phyloP scores from a whole-genome alignment of 2,329 filamentous ascomycete species.

The Mollisiaceae sp. region DNA sequence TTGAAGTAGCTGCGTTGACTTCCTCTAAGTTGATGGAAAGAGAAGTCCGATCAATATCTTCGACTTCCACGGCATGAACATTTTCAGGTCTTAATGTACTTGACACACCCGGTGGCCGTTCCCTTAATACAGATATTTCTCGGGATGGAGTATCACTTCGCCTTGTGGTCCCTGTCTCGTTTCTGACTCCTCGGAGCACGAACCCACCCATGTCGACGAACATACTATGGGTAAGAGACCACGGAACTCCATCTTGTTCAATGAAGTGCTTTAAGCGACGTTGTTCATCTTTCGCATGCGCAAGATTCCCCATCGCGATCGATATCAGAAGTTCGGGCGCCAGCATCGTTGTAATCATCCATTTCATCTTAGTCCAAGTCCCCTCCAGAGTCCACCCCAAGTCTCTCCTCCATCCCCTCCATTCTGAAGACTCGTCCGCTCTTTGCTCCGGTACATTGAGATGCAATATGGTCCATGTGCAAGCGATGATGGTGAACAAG shows the following conservation, averaged over 20 bases:
- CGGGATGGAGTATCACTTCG: background rate
- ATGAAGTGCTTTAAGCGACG: background rate
- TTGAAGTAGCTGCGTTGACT: no score
- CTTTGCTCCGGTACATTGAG: conserved; percentile 32
- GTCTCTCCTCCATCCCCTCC: conserved; percentile 3
- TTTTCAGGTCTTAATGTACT: no score
- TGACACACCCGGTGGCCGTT: background rate
- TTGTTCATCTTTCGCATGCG: background rate
- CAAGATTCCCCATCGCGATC: background rate
- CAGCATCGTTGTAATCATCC: conserved; percentile 15
- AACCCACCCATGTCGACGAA: conserved; percentile 13
- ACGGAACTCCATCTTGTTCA: background rate
- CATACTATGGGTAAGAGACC: background rate
- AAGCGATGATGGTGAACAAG: conserved; percentile 29
- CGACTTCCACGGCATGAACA: no score
- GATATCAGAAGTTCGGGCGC: conserved; percentile 14
- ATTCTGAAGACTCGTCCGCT: background rate
- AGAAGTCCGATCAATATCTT: no score
- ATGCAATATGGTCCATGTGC: conserved; percentile 34
- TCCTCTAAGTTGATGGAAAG: no score
- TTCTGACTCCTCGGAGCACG: background rate
- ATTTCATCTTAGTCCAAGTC: conserved; percentile 10
- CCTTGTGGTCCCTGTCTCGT: background rate
- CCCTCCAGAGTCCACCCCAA: conserved; percentile 11
- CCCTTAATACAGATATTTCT: background rate